Evolutionary conservation across 371 early-diverging fungal species (phyloP).

Genomic region (Cladochytrium tenue): DNA sequence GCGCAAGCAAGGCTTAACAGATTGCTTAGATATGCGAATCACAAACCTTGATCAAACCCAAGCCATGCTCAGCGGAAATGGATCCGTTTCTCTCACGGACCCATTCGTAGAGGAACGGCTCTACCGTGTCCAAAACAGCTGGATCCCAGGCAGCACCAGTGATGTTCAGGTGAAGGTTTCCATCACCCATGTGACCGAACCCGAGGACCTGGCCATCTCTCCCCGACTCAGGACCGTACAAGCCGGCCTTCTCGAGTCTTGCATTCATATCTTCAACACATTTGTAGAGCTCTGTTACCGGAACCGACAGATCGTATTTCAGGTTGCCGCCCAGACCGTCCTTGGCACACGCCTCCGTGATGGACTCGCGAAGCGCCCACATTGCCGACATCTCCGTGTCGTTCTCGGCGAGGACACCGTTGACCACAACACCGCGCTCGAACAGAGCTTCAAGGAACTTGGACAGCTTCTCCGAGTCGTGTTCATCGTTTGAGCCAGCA

Average conservation of each 20-base stretch:
- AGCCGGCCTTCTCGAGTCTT: conserved; percentile 61
- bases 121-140: conserved; percentile 68
- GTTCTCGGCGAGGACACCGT: conserved; percentile 92
- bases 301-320: conserved; percentile 90
- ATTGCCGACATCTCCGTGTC: conserved; percentile 65
- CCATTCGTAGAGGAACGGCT: conserved; percentile 94
- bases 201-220: conserved; percentile 73
- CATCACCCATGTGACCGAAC: conserved; percentile 72
- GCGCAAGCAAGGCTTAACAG: too few relatives aligned
- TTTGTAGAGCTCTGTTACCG: conserved; percentile 81
- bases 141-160: conserved; percentile 54
- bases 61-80: conserved; percentile 78
- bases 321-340: conserved; percentile 73
- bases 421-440: conserved; percentile 68
- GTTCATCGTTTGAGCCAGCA: conserved; percentile 86
- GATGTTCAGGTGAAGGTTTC: conserved; percentile 93
- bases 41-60: conserved; percentile 56
- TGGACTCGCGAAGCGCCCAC: conserved; percentile 91
- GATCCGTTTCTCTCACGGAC: conserved; percentile 63
- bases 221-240: conserved; percentile 45
- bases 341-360: conserved; percentile 86
- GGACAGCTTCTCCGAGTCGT: conserved; percentile 84
- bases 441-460: conserved; percentile 69
- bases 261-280: conserved; percentile 76
- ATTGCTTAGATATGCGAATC: too few relatives aligned